phyloP scores from a whole-genome alignment of 148 eudicot species.

The Agrostemma githago region DNA sequence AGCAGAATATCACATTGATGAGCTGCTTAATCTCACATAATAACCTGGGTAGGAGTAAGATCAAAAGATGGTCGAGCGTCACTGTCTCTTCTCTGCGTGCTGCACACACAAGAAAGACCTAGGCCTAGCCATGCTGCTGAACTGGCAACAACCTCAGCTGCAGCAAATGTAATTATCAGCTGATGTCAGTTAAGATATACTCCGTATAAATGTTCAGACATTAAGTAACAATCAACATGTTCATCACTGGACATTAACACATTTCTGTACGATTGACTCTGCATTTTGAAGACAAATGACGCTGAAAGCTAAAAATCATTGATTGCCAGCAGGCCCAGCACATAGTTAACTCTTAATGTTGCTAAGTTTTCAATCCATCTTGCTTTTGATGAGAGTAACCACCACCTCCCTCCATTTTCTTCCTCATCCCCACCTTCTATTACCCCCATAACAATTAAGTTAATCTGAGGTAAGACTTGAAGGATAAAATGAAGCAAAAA shows the following conservation, averaged over 20 bases:
- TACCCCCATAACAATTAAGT: neutral
- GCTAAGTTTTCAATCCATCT: neutral
- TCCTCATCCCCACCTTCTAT: neutral
- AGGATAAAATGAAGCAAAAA: conserved; percentile 1
- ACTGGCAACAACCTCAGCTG: conserved; percentile 86
- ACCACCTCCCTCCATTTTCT: neutral
- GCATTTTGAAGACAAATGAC: neutral
- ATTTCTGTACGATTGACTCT: neutral
- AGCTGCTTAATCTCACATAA: conserved; percentile 5
- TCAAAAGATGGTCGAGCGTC: conserved; percentile 91
- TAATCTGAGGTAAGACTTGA: neutral
- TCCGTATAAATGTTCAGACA: neutral
- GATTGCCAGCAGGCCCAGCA: neutral
- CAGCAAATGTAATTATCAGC: conserved; percentile 29
- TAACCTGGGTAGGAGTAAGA: conserved; percentile 79
- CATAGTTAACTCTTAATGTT: neutral
- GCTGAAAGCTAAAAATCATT: neutral
- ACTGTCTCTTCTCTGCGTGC: conserved; percentile 88
- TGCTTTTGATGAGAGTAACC: neutral
- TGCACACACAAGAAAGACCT: conserved; percentile 98
- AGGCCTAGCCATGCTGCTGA: conserved; percentile 98
- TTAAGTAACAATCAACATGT: neutral
- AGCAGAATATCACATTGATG: neutral
- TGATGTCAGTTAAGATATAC: neutral
- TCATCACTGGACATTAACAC: neutral